Evolutionary conservation across 2,329 filamentous ascomycete species (phyloP), one percentile per base, ranked within the genome.

Genomic region (Botrytis pseudocinerea): DNA sequence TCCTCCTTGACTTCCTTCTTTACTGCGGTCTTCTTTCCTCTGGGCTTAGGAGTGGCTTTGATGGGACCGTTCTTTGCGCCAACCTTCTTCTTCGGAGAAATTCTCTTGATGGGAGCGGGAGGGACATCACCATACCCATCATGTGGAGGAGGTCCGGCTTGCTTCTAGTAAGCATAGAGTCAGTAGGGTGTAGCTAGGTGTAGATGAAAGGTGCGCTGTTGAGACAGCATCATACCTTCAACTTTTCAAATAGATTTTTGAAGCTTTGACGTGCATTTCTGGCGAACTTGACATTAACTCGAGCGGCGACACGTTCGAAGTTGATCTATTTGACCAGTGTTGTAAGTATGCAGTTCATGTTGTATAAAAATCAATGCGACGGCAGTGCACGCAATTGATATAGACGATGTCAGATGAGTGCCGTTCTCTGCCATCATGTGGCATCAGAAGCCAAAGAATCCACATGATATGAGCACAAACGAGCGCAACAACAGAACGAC

Each of bases 251-350:
- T 2, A 78, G 28, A 4, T 75, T 76, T 61, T 78, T 79, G 46
- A 74, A 74, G 16, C 74, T 48, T 4, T 70, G 2, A 2, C 73
- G 70, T 73, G 83, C 83, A 73, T 82, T 84, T 66, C 82, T 83
- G 69, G 79, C 82, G 66, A 83, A 81, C 73, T 84, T 84, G 70
- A 85, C 80, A 5, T 79, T 80, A 22, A 83, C 75, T 20, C 78
- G 76, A 2, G 60, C 14, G 7, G 84, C 84, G 59, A 86, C 81
- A 1, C 78, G 76, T 25, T 82, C 78, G 80, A 82, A 86, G 77
- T 86, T 79, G 42, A 84, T 81, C 77, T 78, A 63, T 61, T 28
- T 20, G 8, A 71, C 18, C 25, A 2, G 42, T 18, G 46, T 20
- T 65, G 48, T 61, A 9, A 72, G 40, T 46, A 20, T 14, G 25